Evolutionary conservation across 1,284 basidiomycete species (phyloP), one percentile per base, ranked within the genome.

Genomic region (Lentinula novae-zelandiae): DNA sequence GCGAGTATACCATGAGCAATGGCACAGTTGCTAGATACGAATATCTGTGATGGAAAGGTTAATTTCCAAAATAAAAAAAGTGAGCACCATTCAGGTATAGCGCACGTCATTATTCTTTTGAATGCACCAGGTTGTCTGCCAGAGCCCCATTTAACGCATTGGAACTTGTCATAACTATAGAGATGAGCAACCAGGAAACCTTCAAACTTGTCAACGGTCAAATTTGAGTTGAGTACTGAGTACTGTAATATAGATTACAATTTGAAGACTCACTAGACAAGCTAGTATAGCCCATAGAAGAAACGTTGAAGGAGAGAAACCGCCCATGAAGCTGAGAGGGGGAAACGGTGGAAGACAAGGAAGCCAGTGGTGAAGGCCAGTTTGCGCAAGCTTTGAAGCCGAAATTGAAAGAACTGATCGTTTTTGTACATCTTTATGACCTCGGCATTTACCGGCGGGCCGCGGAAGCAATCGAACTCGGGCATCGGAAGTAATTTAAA

Each of bases 81-180:
- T 55, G 48, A 9, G 9, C 42, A 9, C n/a, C 7, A 38, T 12
- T 12, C 36, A 38, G 53, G 50, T 51, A 9, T 33, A 22, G 77
- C 84, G 69, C 68, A 90, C 89, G 87, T 90, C 89, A 91, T 91
- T 69, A 91, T 78, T 60, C 89, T 81, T 74, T 88, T 90, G 79
- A 91, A 91, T 17, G 89, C 83, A 60, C 89, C 89, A 61, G 86
- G 87, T 70, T 88, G 87, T 56, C 87, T 79, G 46, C 87, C 87
- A 27, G 84, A 79, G 65, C 78, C 78, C 89, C 89, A 91, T 71
- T 76, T 80, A 56, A 91, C 72, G 71, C 89, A 91, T 62, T 83
- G 78, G 71, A 90, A 88, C 64, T 73, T 80, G 73, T 91, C 89
- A 67, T 90, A 91, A 64, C 74, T 77, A 86, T 87, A 91, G 34